Evolutionary conservation across 169 alveolate genomes (phyloP), one percentile per base, ranked within the genome.

Genomic region (Perkinsus olseni): DNA sequence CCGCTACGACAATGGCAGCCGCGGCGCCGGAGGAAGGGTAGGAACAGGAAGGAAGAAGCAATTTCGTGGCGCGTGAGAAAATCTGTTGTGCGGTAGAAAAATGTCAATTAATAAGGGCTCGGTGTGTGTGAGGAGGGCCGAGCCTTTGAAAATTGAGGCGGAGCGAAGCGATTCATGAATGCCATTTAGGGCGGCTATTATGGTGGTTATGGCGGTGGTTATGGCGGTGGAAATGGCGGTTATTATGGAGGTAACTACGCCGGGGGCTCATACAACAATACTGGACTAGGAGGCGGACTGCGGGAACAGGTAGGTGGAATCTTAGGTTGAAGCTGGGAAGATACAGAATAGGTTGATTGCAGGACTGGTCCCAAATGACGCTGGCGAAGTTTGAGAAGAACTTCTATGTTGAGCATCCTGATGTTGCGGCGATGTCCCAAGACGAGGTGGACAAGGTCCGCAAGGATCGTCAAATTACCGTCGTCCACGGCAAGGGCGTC

Each of bases 371-470:
- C 36, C 93, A 92, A 40, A 94, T 95, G 74, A 95, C 95, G 37
- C 94, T 97, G 74, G 97, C 96, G 38, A 97, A 98, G 28, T 97
- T 98, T 94, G 98, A 97, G 95, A 98, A 98, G 95, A 96, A 97
- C 94, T 98, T 98, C 95, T 98, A 97, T 93, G 95, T 94, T 93
- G 99, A 97, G 93, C 99, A 97, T 92, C 97, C 96, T 21, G 97
- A 95, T 45, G 98, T 98, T 34, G 45, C 95, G 31, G 95, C 95
- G 0, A 92, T 97, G 94, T 24, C 97, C 50, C 94, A 95, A n/a
- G 96, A 95, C 37, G 98, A 97, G 48, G 97, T 96, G 38, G 97
- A 96, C 39, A 95, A 95, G 45, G 95, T 97, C 74, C 92, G 98
- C 74, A 91, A 91, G 82, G 96, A 96, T 92, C 95, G 95, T 91